A percentile compares a stretch with the other conserved stretches of the same genome.
phyloP scores from a whole-genome alignment of 1,139 yeast species.

The Candida gigantensis region DNA sequence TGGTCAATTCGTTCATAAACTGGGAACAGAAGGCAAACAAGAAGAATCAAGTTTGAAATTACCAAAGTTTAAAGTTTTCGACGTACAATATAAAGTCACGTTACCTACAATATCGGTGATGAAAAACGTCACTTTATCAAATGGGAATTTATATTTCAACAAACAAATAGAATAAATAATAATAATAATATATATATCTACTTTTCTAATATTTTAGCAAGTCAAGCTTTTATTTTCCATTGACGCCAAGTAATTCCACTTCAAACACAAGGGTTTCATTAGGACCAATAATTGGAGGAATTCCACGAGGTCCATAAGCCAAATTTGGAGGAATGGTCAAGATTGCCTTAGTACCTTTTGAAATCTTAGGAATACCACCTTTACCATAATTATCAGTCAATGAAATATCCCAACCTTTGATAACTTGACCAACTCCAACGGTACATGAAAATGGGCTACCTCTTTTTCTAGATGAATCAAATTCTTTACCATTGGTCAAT shows the following conservation, averaged over 20 bases:
- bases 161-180: slow-evolving; percentile 3
- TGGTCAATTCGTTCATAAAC: slow-evolving; percentile 26
- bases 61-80: slow-evolving; percentile 63
- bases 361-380: slow-evolving; percentile 88
- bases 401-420: slow-evolving; percentile 82
- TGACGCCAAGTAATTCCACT: slow-evolving; percentile 84
- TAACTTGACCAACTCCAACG: slow-evolving; percentile 96
- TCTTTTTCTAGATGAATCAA: slow-evolving; percentile 92
- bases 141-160: slow-evolving; percentile 19
- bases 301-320: slow-evolving; percentile 93
- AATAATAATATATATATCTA: background rate
- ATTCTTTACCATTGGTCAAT: slow-evolving; percentile 89
- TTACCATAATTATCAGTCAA: slow-evolving; percentile 16
- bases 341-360: slow-evolving; percentile 89
- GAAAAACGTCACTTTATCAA: slow-evolving; percentile 25
- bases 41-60: slow-evolving; percentile 29
- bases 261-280: slow-evolving; percentile 91
- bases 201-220: background rate
- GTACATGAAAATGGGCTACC: slow-evolving; percentile 91
- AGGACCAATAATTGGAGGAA: slow-evolving; percentile 95
- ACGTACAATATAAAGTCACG: slow-evolving; percentile 65
- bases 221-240: slow-evolving; percentile 11
- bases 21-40: slow-evolving; percentile 10
- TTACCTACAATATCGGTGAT: slow-evolving; percentile 54
- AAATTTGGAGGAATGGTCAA: slow-evolving; percentile 90